Conservation (phyloP, 1,284 basidiomycete genomes). For the Moesziomyces sp. region DNA sequence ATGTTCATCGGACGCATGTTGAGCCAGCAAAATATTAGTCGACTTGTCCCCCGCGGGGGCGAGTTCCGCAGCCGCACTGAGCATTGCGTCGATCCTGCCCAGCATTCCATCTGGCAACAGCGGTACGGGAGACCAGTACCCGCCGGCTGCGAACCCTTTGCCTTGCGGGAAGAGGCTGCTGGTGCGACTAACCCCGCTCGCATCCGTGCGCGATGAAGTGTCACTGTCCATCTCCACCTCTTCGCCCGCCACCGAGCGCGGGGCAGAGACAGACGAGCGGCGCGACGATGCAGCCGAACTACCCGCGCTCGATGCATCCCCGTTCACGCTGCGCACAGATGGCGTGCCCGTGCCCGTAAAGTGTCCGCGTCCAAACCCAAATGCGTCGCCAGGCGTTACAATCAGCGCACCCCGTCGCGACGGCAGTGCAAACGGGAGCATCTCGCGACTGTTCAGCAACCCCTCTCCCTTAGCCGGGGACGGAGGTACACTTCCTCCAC, state of each 20-base stretch:
- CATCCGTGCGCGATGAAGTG: conserved; percentile 23
- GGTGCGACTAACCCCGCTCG: conserved; percentile 17
- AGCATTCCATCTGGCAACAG: conserved; percentile 53
- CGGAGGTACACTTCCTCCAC: conserved; percentile 18
- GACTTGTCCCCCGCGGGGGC: conserved; percentile 7
- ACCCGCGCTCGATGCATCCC: conserved; percentile 10
- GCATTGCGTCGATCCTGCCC: conserved; percentile 39
- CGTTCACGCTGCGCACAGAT: conserved; percentile 43
- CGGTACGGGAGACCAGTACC: conserved; percentile 57
- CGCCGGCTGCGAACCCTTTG: conserved; percentile 55
- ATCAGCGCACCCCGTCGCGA: conserved; percentile 80
- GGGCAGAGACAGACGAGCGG: conserved; percentile 19
- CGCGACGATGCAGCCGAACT: conserved; percentile 19
- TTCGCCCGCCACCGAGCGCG: conserved; percentile 3
- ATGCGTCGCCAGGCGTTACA: conserved; percentile 73
- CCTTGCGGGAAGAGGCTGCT: conserved; percentile 56
- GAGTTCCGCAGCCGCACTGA: conserved; percentile 24
- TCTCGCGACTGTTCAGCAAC: conserved; percentile 82
- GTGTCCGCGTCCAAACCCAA: conserved; percentile 60
- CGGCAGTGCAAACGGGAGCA: conserved; percentile 88
- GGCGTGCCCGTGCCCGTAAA: conserved; percentile 61
- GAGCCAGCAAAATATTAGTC: conserved; percentile 26
- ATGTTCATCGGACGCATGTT: conserved; percentile 22
- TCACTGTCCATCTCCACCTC: conserved; percentile 20
- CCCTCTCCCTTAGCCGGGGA: conserved; percentile 30